Percentiles rank a stretch among this genome's conserved stretches.
Conservation (phyloP, 2,329 filamentous ascomycete species). For the Hymenoscyphus albidus region DNA sequence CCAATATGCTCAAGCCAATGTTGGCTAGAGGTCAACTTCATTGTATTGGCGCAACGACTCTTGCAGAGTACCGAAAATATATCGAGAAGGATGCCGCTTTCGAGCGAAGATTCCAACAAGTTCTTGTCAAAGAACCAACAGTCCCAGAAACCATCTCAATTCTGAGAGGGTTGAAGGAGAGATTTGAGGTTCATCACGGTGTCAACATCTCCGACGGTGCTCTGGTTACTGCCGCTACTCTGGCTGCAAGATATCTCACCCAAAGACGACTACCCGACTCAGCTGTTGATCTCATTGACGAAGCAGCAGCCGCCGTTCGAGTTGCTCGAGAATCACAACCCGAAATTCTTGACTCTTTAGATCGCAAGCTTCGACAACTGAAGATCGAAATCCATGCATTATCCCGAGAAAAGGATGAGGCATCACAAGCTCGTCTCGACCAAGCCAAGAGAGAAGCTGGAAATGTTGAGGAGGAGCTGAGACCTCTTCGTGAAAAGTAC, state of each 20-base stretch:
- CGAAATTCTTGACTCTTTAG: constrained; percentile 90
- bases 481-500: constrained; percentile 91
- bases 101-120: constrained; percentile 97
- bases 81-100: constrained; percentile 98
- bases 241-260: constrained; percentile 91
- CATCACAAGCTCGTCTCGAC: constrained; percentile 76
- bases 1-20: constrained; percentile 97
- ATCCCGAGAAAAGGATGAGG: constrained; percentile 89
- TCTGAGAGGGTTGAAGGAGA: constrained; percentile 95
- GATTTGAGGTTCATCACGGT: constrained; percentile 97
- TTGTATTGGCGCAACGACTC: constrained; percentile 94
- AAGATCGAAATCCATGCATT: constrained; percentile 97
- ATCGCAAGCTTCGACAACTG: constrained; percentile 83
- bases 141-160: constrained; percentile 93
- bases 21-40: constrained; percentile 93
- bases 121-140: constrained; percentile 89
- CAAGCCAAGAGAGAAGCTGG: constrained; percentile 86
- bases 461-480: constrained; percentile 89
- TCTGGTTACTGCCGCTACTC: constrained; percentile 83
- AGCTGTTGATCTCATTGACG: constrained; percentile 92
- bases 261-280: constrained; percentile 89
- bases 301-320: constrained; percentile 92
- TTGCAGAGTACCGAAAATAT: constrained; percentile 96
- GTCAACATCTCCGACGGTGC: constrained; percentile 94
- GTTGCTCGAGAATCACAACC: constrained; percentile 95